Percentiles rank a stretch among this genome's conserved stretches.
phyloP scores from a whole-genome alignment of 305 asterid species.

The Fraxinus greggii region DNA sequence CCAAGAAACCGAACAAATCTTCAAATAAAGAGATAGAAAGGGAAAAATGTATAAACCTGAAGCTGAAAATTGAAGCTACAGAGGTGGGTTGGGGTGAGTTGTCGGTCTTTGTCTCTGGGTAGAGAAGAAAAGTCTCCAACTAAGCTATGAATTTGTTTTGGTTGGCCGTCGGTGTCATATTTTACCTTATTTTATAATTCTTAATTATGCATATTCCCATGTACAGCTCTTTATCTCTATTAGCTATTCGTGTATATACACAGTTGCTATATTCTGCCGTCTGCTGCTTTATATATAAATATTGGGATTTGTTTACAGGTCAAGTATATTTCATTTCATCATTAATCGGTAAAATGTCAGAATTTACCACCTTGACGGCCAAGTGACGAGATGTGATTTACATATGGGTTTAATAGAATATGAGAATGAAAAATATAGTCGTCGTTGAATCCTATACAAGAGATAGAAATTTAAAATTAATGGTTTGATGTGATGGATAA shows the following conservation, averaged over 20 bases:
- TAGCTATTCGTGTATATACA: background rate
- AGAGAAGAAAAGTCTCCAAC: conserved; percentile 39
- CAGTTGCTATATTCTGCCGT: background rate
- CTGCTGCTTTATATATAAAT: background rate
- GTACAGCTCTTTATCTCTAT: background rate
- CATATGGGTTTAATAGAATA: no score
- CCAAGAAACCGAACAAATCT: background rate
- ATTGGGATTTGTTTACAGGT: no score
- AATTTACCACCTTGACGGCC: no score
- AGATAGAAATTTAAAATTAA: no score
- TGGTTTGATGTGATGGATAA: no score
- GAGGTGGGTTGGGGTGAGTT: conserved; percentile 5
- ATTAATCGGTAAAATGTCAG: no score
- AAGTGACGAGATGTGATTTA: no score
- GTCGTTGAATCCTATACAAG: no score
- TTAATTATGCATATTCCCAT: background rate
- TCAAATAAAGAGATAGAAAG: conserved; percentile 12
- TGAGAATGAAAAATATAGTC: no score
- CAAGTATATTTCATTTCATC: no score
- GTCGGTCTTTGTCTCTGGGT: conserved; percentile 16
- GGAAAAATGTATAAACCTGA: conserved; percentile 19
- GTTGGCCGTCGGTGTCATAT: conserved; percentile 50
- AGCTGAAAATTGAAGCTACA: conserved; percentile 12
- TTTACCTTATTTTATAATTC: conserved; percentile 2
- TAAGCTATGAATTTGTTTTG: conserved; percentile 25